phyloP scores from a whole-genome alignment of 1,284 basidiomycete genomes.

The Boletus semigastroideus region DNA sequence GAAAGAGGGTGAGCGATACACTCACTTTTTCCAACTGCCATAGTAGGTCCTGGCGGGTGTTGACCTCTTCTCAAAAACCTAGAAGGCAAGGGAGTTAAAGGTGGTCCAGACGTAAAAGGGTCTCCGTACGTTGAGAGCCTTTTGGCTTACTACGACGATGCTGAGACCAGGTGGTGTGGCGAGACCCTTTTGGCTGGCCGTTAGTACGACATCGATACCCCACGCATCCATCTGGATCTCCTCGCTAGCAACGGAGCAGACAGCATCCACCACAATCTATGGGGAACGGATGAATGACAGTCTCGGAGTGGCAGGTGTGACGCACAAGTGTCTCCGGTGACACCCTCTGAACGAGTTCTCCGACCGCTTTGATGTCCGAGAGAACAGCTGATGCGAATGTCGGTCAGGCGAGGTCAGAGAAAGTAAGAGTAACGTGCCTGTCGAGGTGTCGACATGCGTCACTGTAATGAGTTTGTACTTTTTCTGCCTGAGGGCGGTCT shows the following conservation, averaged over 20 bases:
- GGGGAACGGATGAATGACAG: background rate
- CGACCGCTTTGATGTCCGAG: conserved; percentile 80
- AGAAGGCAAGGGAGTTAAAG: background rate
- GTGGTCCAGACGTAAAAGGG: background rate
- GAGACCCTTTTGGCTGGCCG: conserved; percentile 94
- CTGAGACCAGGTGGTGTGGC: conserved; percentile 94
- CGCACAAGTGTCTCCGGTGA: conserved; percentile 85
- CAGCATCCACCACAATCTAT: conserved; percentile 83
- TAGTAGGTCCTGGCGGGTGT: conserved; percentile 82
- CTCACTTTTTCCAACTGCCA: conserved; percentile 82
- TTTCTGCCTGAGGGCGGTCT: conserved; percentile 75
- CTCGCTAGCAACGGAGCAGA: conserved; percentile 95
- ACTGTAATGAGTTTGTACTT: conserved; percentile 91
- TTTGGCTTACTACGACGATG: conserved; percentile 79
- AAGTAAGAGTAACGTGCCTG: conserved; percentile 46
- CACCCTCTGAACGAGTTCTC: conserved; percentile 71
- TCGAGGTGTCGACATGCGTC: conserved; percentile 95
- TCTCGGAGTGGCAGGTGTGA: conserved; percentile 1
- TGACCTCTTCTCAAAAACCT: conserved; percentile 71
- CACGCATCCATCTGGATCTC: conserved; percentile 95
- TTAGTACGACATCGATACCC: conserved; percentile 88
- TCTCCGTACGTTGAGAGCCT: conserved; percentile 70
- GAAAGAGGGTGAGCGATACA: background rate
- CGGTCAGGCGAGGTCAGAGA: background rate
- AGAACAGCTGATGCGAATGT: conserved; percentile 61